Conservation (phyloP, 257 asterid genomes). For the Gentiana macrophylla region DNA sequence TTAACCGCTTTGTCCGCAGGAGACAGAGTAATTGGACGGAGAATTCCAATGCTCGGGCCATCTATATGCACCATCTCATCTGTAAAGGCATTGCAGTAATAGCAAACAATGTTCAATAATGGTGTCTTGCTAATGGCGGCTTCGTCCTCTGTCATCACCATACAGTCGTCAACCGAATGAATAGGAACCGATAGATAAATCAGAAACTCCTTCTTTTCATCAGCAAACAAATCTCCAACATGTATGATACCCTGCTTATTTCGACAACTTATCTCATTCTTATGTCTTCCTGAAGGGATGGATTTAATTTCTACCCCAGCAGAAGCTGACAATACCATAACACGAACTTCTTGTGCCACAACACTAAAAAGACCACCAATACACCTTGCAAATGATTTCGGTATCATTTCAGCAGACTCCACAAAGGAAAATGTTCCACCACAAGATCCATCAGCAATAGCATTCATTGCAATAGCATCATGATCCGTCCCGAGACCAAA, state of each 20-base stretch:
- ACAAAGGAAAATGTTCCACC: constrained; percentile 36
- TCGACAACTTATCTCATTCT: neutral
- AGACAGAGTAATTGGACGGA: constrained; percentile 16
- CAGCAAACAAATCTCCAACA: constrained; percentile 14
- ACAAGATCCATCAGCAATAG: constrained; percentile 31
- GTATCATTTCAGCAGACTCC: constrained; percentile 27
- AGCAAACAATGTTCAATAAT: neutral
- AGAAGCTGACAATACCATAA: constrained; percentile 18
- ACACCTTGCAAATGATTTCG: constrained; percentile 37
- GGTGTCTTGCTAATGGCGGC: neutral
- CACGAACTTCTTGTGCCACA: constrained; percentile 24
- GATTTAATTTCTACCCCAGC: constrained; percentile 26
- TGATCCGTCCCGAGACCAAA: constrained; percentile 11
- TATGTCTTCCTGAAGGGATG: constrained; percentile 14
- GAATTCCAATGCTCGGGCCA: constrained; percentile 15
- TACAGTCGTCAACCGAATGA: neutral
- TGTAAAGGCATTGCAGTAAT: constrained; percentile 1
- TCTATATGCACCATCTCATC: constrained; percentile 10
- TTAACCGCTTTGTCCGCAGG: constrained; percentile 11
- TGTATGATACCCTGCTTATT: neutral
- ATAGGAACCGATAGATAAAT: constrained; percentile 1
- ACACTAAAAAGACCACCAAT: constrained; percentile 43
- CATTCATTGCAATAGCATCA: constrained; percentile 19
- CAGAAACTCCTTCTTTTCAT: constrained; percentile 12
- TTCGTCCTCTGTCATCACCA: neutral